A percentile compares a stretch with the other conserved stretches of the same genome.
These are phyloP conservation scores for Gossypium trilobum DNA, from an alignment of 441 rosid species.

Conservation along the genomic window DNA sequence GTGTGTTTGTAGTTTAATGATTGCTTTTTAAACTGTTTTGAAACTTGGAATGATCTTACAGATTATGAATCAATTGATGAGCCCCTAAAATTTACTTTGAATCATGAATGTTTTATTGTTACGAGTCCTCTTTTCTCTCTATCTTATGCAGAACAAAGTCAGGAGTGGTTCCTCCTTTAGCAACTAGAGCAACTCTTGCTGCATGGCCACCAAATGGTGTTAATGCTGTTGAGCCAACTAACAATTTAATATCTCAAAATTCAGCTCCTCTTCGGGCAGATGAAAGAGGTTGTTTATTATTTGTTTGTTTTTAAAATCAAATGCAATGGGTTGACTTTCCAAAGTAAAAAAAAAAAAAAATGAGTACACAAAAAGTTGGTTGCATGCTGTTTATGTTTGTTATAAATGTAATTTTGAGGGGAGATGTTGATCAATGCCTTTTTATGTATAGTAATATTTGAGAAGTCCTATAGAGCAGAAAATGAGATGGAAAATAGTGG, in stretches of 20 bases:
- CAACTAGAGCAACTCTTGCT: constrained; percentile 72
- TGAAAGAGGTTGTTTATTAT: constrained; percentile 41
- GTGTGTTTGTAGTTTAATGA: background rate
- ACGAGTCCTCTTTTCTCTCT: background rate
- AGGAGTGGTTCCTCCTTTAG: constrained; percentile 50
- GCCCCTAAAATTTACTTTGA: background rate
- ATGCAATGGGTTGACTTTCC: background rate
- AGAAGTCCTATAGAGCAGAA: background rate
- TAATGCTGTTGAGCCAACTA: constrained; percentile 25
- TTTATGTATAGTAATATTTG: background rate
- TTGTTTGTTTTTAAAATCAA: background rate
- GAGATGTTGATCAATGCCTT: background rate
- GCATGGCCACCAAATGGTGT: constrained; percentile 56
- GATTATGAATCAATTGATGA: constrained; percentile 3
- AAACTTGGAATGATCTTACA: background rate
- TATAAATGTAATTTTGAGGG: background rate
- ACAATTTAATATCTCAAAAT: constrained; percentile 28
- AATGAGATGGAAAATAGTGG: background rate
- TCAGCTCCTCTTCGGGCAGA: constrained; percentile 27
- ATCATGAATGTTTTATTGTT: background rate
- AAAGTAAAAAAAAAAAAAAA: background rate
- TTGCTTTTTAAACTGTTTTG: background rate
- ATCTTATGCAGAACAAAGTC: constrained; percentile 50
- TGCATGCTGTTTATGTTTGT: background rate
- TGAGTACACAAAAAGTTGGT: background rate